phyloP scores from a whole-genome alignment of 2,329 filamentous ascomycete genomes.

The Byssochlamys sp. region DNA sequence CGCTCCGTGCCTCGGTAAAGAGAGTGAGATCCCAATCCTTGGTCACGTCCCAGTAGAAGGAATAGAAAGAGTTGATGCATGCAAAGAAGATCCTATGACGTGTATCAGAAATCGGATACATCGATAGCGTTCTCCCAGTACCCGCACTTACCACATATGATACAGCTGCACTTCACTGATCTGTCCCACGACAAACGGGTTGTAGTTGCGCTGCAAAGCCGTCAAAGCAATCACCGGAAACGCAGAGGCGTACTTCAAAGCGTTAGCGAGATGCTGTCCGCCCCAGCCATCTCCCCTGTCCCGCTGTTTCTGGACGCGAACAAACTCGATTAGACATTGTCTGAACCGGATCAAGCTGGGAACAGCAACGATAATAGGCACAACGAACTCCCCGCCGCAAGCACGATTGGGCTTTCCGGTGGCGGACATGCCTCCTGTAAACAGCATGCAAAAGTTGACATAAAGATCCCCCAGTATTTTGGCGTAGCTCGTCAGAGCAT shows the following conservation, averaged over 20 bases:
- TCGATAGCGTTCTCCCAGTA: neutral
- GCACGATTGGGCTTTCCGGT: slow-evolving; percentile 71
- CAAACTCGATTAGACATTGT: slow-evolving; percentile 84
- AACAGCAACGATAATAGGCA: slow-evolving; percentile 73
- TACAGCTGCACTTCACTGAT: slow-evolving; percentile 48
- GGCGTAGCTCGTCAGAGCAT: slow-evolving; percentile 88
- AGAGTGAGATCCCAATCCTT: slow-evolving; percentile 94
- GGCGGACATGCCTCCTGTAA: slow-evolving; percentile 59
- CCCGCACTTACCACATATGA: slow-evolving; percentile 41
- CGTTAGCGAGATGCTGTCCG: slow-evolving; percentile 83
- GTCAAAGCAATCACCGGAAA: slow-evolving; percentile 83
- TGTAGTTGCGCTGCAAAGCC: slow-evolving; percentile 59
- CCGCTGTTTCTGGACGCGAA: slow-evolving; percentile 53
- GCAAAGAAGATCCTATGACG: slow-evolving; percentile 58
- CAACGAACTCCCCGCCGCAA: slow-evolving; percentile 68
- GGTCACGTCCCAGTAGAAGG: slow-evolving; percentile 96
- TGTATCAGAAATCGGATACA: neutral
- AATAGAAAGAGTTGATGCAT: slow-evolving; percentile 76
- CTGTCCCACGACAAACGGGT: slow-evolving; percentile 40
- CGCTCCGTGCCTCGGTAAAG: slow-evolving; percentile 54
- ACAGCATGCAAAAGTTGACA: slow-evolving; percentile 84
- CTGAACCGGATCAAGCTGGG: slow-evolving; percentile 79
- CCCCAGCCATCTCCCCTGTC: slow-evolving; percentile 55
- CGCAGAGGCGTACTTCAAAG: slow-evolving; percentile 83
- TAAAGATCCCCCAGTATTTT: slow-evolving; percentile 86